phyloP scores from a whole-genome alignment of 2,329 filamentous ascomycete species.

The Pseudopyricularia javanii region DNA sequence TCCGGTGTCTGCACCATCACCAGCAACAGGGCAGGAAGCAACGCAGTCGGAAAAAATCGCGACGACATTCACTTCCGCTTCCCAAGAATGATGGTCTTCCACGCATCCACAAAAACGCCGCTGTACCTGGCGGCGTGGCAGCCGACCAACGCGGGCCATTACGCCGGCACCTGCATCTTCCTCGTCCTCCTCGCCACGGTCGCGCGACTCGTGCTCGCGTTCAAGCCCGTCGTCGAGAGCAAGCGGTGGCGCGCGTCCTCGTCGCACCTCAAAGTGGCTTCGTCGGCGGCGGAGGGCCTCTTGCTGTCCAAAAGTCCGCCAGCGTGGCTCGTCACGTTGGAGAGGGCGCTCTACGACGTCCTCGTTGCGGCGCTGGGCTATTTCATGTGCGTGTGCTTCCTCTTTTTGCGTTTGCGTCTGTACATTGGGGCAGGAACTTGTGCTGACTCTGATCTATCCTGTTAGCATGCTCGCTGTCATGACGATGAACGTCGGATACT shows the following conservation, averaged over 20 bases:
- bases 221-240: slow-evolving; percentile 38
- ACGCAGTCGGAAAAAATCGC: not conserved
- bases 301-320: not conserved
- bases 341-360: slow-evolving; percentile 33
- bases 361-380: slow-evolving; percentile 52
- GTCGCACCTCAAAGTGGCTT: not conserved
- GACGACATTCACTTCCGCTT: not conserved
- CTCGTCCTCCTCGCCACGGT: slow-evolving; percentile 50
- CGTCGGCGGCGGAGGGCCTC: not conserved
- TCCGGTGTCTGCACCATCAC: too few species aligned
- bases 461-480: slow-evolving; percentile 64
- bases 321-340: not conserved
- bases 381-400: slow-evolving; percentile 39
- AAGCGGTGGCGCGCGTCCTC: slow-evolving; percentile 29
- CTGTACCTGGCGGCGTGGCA: slow-evolving; percentile 53
- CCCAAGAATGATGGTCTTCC: slow-evolving; percentile 24
- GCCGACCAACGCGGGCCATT: slow-evolving; percentile 42
- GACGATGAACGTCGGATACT: slow-evolving; percentile 81
- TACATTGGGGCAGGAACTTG: not conserved
- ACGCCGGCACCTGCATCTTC: slow-evolving; percentile 62
- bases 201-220: slow-evolving; percentile 44
- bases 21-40: too few species aligned
- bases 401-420: too few species aligned
- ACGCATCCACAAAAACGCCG: slow-evolving; percentile 42
- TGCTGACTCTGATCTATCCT: not conserved